These are phyloP conservation scores for Talaromyces rugulosus DNA, from an alignment of 2,329 filamentous ascomycete genomes.

Conservation along the genomic window DNA sequence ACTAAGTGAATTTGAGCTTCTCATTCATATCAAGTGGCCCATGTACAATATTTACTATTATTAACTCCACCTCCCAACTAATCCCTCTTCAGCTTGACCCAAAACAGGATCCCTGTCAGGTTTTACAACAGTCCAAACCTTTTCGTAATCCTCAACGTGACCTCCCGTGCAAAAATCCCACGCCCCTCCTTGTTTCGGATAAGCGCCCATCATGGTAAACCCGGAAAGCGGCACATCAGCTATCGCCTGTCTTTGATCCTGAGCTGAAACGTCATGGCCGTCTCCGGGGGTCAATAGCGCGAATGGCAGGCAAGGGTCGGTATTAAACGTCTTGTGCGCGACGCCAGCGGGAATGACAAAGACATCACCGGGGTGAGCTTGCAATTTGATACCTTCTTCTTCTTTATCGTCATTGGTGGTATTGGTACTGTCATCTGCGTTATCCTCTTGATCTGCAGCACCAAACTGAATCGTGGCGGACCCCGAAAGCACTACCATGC, in stretches of 20 bases:
- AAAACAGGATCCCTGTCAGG: slow-evolving; percentile 48
- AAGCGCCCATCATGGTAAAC: slow-evolving; percentile 57
- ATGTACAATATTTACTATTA: not conserved
- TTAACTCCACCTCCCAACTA: slow-evolving; percentile 33
- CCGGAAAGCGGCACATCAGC: slow-evolving; percentile 35
- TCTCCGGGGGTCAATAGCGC: slow-evolving; percentile 44
- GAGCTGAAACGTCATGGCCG: slow-evolving; percentile 31
- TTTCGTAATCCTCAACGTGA: slow-evolving; percentile 37
- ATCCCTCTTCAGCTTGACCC: slow-evolving; percentile 33
- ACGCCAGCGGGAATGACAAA: slow-evolving; percentile 57
- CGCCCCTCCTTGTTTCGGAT: slow-evolving; percentile 40
- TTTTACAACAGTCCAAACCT: slow-evolving; percentile 44
- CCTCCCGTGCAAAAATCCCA: slow-evolving; percentile 52
- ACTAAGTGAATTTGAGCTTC: not conserved
- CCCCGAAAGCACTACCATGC: slow-evolving; percentile 54
- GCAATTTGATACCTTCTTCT: slow-evolving; percentile 26
- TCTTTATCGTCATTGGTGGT: not conserved
- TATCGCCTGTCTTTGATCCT: slow-evolving; percentile 33
- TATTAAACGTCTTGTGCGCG: slow-evolving; percentile 52
- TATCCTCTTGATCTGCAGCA: slow-evolving; percentile 49
- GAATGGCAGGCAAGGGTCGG: slow-evolving; percentile 36
- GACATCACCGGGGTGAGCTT: slow-evolving; percentile 51
- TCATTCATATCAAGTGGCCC: not conserved
- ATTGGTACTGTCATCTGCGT: slow-evolving; percentile 35
- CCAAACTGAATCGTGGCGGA: slow-evolving; percentile 53